These are phyloP conservation scores for Aleurites moluccanus DNA, from an alignment of 441 rosid genomes.

Conservation along the genomic window DNA sequence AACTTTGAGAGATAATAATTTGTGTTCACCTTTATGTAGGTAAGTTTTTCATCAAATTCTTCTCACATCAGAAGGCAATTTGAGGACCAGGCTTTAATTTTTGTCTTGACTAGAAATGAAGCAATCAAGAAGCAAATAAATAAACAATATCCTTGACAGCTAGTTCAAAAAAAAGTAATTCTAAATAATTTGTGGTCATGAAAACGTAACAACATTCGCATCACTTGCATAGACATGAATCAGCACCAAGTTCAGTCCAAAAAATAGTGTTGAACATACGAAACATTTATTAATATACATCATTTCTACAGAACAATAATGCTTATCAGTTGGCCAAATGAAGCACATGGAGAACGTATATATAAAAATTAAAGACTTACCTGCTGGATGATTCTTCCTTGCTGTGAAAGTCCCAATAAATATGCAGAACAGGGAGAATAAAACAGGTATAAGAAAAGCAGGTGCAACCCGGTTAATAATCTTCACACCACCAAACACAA, in stretches of 20 bases:
- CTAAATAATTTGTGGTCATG: neutral
- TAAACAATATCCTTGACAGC: neutral
- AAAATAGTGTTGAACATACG: neutral
- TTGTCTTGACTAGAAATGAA: neutral
- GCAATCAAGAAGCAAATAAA: neutral
- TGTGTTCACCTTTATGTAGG: neutral
- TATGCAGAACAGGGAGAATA: conserved; percentile 88
- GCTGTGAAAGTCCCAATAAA: conserved; percentile 76
- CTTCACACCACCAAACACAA: conserved; percentile 99
- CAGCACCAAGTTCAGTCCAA: neutral
- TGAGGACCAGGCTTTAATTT: neutral
- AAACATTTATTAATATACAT: neutral
- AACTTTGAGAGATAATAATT: neutral
- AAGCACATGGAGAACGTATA: neutral
- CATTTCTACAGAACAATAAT: neutral
- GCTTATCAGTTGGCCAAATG: neutral
- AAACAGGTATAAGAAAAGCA: conserved; percentile 92
- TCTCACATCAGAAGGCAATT: neutral
- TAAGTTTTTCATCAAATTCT: neutral
- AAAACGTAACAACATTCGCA: neutral
- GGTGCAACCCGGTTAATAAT: conserved; percentile 99
- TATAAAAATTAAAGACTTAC: conserved; percentile 45
- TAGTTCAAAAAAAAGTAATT: neutral
- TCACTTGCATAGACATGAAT: neutral
- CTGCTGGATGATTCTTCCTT: conserved; percentile 64